Percentiles rank a stretch among this genome's conserved stretches.
Evolutionary conservation across 257 asterid species (phyloP).

Genomic region (Ilex aquifolium): DNA sequence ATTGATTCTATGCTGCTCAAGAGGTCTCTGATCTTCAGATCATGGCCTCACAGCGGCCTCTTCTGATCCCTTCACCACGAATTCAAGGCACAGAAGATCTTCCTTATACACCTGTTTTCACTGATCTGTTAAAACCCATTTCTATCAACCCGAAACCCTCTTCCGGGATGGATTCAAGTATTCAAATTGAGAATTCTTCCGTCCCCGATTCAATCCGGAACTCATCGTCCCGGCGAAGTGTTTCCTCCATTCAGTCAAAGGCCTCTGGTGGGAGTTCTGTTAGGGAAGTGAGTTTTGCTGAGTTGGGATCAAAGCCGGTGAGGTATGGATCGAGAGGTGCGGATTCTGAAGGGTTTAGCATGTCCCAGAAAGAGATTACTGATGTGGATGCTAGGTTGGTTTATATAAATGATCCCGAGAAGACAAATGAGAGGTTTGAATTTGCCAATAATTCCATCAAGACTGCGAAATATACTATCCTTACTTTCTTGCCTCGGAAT

Average conservation of each 20-base stretch:
- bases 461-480: slow-evolving; percentile 66
- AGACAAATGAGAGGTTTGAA: slow-evolving; percentile 56
- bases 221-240: slow-evolving; percentile 45
- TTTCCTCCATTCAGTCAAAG: slow-evolving; percentile 48
- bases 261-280: slow-evolving; percentile 48
- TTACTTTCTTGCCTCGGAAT: slow-evolving; percentile 89
- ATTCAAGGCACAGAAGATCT: slow-evolving; percentile 27
- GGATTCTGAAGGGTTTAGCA: slow-evolving; percentile 60
- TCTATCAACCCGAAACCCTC: slow-evolving; percentile 20
- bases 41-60: slow-evolving; percentile 33
- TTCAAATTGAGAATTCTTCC: slow-evolving; percentile 34
- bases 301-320: slow-evolving; percentile 43
- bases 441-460: slow-evolving; percentile 69
- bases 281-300: slow-evolving; percentile 60
- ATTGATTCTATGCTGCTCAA: slow-evolving; percentile 21
- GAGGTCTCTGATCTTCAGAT: slow-evolving; percentile 33
- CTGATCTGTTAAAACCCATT: slow-evolving; percentile 28
- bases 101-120: slow-evolving; percentile 28
- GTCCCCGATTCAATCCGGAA: slow-evolving; percentile 31
- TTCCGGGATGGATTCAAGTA: slow-evolving; percentile 47
- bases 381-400: slow-evolving; percentile 85
- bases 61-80: slow-evolving; percentile 33
- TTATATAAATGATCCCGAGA: slow-evolving; percentile 65
- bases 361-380: slow-evolving; percentile 73
- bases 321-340: slow-evolving; percentile 77